Percentiles rank a stretch among this genome's conserved stretches.
Conservation (phyloP, 106 monocot genomes). For the Platanthera zijinensis region DNA sequence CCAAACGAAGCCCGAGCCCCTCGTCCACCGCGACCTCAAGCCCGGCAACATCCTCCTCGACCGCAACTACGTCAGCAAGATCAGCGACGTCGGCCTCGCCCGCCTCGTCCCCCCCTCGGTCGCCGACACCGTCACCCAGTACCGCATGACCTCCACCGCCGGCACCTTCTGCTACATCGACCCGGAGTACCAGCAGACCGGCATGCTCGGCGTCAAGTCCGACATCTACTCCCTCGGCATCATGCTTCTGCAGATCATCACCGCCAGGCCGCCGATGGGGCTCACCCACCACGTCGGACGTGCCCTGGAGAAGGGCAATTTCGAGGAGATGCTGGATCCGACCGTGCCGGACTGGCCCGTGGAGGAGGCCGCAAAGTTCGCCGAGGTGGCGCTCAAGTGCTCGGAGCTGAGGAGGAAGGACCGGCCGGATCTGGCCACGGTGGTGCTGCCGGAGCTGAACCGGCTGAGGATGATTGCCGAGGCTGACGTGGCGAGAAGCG, state of each 20-base stretch:
- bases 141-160: slow-evolving; percentile 22
- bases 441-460: slow-evolving; percentile 49
- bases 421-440: slow-evolving; percentile 37
- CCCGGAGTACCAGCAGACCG: slow-evolving; percentile 16
- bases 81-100: no score
- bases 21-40: slow-evolving; percentile 30
- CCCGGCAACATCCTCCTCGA: no score
- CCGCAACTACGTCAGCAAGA: no score
- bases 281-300: slow-evolving; percentile 40
- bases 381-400: slow-evolving; percentile 35
- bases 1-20: slow-evolving; percentile 31
- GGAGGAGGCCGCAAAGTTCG: slow-evolving; percentile 31
- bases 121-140: slow-evolving; percentile 22
- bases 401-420: slow-evolving; percentile 65
- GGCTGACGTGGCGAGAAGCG: background rate
- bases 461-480: slow-evolving; percentile 36
- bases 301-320: slow-evolving; percentile 34
- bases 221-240: slow-evolving; percentile 22
- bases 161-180: slow-evolving; percentile 31
- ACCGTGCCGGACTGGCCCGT: slow-evolving; percentile 52
- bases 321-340: slow-evolving; percentile 42
- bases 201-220: slow-evolving; percentile 26
- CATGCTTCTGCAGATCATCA: slow-evolving; percentile 38
- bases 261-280: slow-evolving; percentile 53
- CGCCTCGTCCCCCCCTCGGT: slow-evolving; percentile 24